Conservation (phyloP, 164 flowering plant species). For the Tetrastigma voinierianum region DNA sequence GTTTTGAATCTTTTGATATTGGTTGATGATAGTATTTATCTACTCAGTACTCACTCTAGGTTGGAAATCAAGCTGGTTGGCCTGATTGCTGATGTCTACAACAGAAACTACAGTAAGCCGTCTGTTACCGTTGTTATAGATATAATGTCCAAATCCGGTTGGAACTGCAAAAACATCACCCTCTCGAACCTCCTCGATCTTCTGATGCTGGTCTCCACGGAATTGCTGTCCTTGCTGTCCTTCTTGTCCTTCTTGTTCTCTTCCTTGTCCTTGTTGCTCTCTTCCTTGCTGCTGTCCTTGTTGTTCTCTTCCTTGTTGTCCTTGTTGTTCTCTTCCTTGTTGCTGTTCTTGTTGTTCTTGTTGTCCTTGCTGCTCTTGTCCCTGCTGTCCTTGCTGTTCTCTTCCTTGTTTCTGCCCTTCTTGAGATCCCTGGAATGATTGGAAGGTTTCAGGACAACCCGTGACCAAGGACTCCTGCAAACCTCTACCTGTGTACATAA, state of each 20-base stretch:
- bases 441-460: constrained; percentile 69
- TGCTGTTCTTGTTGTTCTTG: no score
- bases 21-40: background rate
- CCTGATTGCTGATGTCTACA: constrained; percentile 40
- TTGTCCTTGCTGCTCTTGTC: no score
- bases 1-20: no score
- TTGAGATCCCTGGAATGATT: constrained; percentile 14
- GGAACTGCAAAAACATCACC: constrained; percentile 69
- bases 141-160: constrained; percentile 58
- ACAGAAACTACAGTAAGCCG: constrained; percentile 42
- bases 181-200: constrained; percentile 35
- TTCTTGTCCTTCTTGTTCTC: background rate
- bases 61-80: constrained; percentile 63
- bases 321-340: no score
- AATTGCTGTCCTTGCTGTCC: background rate
- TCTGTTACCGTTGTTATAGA: constrained; percentile 49
- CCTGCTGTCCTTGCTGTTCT: no score
- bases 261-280: background rate
- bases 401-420: background rate
- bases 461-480: constrained; percentile 34
- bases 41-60: constrained; percentile 42
- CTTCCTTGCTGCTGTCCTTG: background rate
- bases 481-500: constrained; percentile 65
- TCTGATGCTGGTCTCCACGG: constrained; percentile 60
- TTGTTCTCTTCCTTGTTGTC: background rate